Conservation (phyloP, 2,329 filamentous ascomycete species). For the Colletotrichum cuscutae region DNA sequence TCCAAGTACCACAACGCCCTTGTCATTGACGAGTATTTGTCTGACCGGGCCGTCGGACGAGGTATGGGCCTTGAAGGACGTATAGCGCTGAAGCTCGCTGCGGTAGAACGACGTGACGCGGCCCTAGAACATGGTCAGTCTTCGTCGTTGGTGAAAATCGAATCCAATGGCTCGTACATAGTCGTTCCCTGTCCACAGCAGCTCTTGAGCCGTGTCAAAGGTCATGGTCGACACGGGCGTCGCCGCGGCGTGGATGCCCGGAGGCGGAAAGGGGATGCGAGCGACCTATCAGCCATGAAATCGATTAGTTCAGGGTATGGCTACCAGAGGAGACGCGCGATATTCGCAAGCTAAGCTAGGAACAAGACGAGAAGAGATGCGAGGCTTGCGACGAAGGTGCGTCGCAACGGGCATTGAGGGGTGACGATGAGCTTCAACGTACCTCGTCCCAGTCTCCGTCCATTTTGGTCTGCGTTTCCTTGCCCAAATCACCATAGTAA, state of each 20-base stretch:
- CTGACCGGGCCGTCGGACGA: slow-evolving; percentile 81
- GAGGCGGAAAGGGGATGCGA: slow-evolving; percentile 83
- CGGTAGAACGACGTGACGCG: slow-evolving; percentile 90
- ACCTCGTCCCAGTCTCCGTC: slow-evolving; percentile 77
- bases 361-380: slow-evolving; percentile 13
- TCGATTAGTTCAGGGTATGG: slow-evolving; percentile 15
- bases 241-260: slow-evolving; percentile 75
- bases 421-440: slow-evolving; percentile 43
- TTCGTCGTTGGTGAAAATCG: not conserved
- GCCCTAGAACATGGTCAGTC: slow-evolving; percentile 66
- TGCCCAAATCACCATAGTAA: slow-evolving; percentile 47
- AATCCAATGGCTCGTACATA: slow-evolving; percentile 67
- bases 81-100: slow-evolving; percentile 86
- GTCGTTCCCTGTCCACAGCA: slow-evolving; percentile 94
- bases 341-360: slow-evolving; percentile 36
- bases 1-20: slow-evolving; percentile 88
- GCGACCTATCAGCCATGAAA: slow-evolving; percentile 68
- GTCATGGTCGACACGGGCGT: slow-evolving; percentile 82
- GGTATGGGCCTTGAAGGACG: slow-evolving; percentile 85
- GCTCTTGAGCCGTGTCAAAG: slow-evolving; percentile 89
- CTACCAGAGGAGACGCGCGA: slow-evolving; percentile 2
- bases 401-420: slow-evolving; percentile 6
- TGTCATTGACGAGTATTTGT: slow-evolving; percentile 91
- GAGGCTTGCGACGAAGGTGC: not conserved
- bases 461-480: slow-evolving; percentile 60